Base-by-base conservation (phyloP, 2,329 filamentous ascomycete genomes). In the Penicillium sp. region DNA sequence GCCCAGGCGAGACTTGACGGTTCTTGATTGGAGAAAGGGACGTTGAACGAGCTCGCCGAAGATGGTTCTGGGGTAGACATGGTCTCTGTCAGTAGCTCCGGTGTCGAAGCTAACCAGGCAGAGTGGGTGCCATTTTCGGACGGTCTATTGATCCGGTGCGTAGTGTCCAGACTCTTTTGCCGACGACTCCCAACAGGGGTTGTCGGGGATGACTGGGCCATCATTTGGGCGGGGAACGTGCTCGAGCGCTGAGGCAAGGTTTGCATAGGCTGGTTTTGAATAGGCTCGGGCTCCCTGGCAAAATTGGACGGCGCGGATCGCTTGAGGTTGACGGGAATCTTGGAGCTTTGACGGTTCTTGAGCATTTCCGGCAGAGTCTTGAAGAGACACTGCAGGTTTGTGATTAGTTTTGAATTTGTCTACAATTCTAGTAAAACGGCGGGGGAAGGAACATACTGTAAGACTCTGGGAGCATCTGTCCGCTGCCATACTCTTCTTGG, bases 401-500 rank as follows among this genome's bases (percentile, higher is more conserved):
- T 58, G 37, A 43, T 60, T 46, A 59, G 63, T 46, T 49, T 19
- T 14, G 6, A 24, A 33, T 6, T 52, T 14, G 50, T 19, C 46
- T 11, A 36, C 19, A 44, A 35, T 10, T 22, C 19, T 39, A 37
- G 22, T 16, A 18, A 19, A 10, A 10, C 41, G 16, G 22, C 4
- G 24, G 19, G 10, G 44, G 14, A 49, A 59, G 11, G 6, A 33
- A 78, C 86, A 74, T 82, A 94, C 91, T 71, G 87, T 85, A 31
- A 99, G 82, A 41, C 91, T 89, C 47, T 82, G 83, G 1, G 90
- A 91, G 69, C 96, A 95, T 61, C 91, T 84, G 72, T 97, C 92
- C 3, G 95, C 95, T 37, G 93, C 92, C 82, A 96, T 84, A 70
- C 92, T 97, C 68, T 89, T 89, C 68, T 90, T 87, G 2, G 92